Conservation (phyloP, 2,329 filamentous ascomycete species). For the Alternaria sp. region DNA sequence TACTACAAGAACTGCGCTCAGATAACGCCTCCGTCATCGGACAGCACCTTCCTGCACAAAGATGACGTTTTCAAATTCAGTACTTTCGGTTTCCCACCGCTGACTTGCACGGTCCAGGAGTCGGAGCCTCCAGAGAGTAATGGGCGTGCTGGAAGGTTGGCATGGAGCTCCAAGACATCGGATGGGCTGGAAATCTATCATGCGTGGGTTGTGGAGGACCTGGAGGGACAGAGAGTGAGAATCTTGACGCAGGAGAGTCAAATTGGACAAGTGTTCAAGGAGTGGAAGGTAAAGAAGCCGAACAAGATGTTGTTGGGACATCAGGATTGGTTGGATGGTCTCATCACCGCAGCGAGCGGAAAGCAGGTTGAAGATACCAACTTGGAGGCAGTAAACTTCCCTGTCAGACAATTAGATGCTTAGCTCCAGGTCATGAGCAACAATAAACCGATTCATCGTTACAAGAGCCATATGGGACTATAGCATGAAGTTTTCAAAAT, state of each 20-base stretch:
- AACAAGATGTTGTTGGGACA: conserved; percentile 50
- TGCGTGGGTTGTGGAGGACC: conserved; percentile 49
- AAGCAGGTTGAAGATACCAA: conserved; percentile 28
- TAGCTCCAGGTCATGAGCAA: conserved; percentile 38
- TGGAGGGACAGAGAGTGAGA: conserved; percentile 41
- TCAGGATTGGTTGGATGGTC: conserved; percentile 50
- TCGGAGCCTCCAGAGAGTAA: conserved; percentile 25
- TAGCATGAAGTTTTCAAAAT: conserved; percentile 20
- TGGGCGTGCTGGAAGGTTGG: conserved; percentile 31
- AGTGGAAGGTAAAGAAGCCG: conserved; percentile 39
- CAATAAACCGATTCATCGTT: neutral
- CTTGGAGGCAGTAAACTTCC: conserved; percentile 28
- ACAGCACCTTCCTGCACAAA: conserved; percentile 30
- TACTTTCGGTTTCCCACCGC: conserved; percentile 48
- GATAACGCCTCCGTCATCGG: conserved; percentile 38
- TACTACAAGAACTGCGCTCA: conserved; percentile 47
- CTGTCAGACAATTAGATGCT: neutral
- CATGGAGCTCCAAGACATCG: conserved; percentile 29
- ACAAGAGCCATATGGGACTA: neutral
- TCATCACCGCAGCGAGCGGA: conserved; percentile 38
- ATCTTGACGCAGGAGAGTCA: conserved; percentile 50
- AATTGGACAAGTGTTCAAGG: conserved; percentile 39
- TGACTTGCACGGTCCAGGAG: conserved; percentile 36
- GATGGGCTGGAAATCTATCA: conserved; percentile 46
- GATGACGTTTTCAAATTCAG: conserved; percentile 43